Evolutionary conservation across 169 alveolate species (phyloP).

Genomic region (Ichthyophthirius multifiliis): DNA sequence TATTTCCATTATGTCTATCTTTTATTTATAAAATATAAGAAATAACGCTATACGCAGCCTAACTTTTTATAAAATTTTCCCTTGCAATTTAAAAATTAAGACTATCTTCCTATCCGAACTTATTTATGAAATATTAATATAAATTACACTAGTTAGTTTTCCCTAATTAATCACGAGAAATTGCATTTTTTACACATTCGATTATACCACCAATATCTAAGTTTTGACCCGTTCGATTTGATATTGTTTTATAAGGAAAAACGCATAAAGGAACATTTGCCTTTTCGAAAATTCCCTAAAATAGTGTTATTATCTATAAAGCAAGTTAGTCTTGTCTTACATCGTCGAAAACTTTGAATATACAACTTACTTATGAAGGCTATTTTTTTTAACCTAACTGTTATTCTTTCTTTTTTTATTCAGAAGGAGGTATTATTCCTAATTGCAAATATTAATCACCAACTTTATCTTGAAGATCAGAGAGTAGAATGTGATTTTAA

Average conservation of each 20-base stretch:
- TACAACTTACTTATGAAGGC: slow-evolving; percentile 52
- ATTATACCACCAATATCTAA: slow-evolving; percentile 85
- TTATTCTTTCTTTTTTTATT: background rate
- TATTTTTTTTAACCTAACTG: too few species aligned
- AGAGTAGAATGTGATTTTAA: background rate
- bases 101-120: slow-evolving; percentile 76
- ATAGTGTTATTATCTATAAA: slow-evolving; percentile 73
- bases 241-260: slow-evolving; percentile 82
- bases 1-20: slow-evolving; percentile 85
- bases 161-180: slow-evolving; percentile 85
- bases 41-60: slow-evolving; percentile 94
- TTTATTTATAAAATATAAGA: slow-evolving; percentile 92
- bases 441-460: background rate
- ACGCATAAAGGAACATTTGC: slow-evolving; percentile 69
- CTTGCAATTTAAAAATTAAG: slow-evolving; percentile 84
- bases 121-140: slow-evolving; percentile 74
- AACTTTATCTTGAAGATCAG: background rate
- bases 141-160: slow-evolving; percentile 76
- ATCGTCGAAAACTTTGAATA: slow-evolving; percentile 88
- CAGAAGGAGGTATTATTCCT: too few species aligned
- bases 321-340: slow-evolving; percentile 82
- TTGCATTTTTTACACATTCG: slow-evolving; percentile 77
- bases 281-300: slow-evolving; percentile 75
- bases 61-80: slow-evolving; percentile 89
- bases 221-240: slow-evolving; percentile 70